Percentiles rank a stretch among this genome's conserved stretches.
Evolutionary conservation across 305 asterid species (phyloP).

Genomic region (Fraxinus dipetala): DNA sequence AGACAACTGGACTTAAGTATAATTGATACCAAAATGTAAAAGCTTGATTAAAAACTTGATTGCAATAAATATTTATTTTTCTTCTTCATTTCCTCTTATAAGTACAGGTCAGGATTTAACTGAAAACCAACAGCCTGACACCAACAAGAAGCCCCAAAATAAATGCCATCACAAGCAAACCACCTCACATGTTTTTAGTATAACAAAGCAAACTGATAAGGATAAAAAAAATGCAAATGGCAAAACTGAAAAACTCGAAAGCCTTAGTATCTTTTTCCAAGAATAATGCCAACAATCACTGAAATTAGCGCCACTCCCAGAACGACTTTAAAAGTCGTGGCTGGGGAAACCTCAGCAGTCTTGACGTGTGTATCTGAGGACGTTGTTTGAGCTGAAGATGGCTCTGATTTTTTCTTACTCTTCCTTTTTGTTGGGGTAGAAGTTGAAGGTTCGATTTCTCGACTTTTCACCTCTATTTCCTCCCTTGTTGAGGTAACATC

Average conservation of each 20-base stretch:
- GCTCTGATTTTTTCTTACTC: conserved; percentile 74
- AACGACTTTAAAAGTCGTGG: conserved; percentile 46
- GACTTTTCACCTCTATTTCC: conserved; percentile 47
- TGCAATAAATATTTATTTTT: not conserved
- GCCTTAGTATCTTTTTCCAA: conserved; percentile 73
- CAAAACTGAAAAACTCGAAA: conserved; percentile 29
- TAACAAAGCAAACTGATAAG: not conserved
- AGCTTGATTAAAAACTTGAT: not conserved
- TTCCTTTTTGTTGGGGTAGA: conserved; percentile 57
- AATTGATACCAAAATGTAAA: not conserved
- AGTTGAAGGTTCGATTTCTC: conserved; percentile 48
- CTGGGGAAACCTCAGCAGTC: conserved; percentile 41
- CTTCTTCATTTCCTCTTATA: conserved; percentile 1
- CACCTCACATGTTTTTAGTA: conserved; percentile 25
- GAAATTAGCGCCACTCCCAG: conserved; percentile 85
- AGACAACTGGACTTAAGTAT: not conserved
- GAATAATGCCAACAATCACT: conserved; percentile 61
- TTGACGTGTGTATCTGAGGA: conserved; percentile 44
- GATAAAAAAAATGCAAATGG: conserved; percentile 1
- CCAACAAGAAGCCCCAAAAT: conserved; percentile 26
- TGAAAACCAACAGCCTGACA: conserved; percentile 46
- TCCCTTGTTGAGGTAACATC: conserved; percentile 43
- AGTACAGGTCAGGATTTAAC: conserved; percentile 39
- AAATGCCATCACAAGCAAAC: conserved; percentile 25
- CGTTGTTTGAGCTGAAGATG: conserved; percentile 39